Evolutionary conservation across 1,139 yeast species (phyloP).

Genomic region (Kurtzmaniella quercitrusa): DNA sequence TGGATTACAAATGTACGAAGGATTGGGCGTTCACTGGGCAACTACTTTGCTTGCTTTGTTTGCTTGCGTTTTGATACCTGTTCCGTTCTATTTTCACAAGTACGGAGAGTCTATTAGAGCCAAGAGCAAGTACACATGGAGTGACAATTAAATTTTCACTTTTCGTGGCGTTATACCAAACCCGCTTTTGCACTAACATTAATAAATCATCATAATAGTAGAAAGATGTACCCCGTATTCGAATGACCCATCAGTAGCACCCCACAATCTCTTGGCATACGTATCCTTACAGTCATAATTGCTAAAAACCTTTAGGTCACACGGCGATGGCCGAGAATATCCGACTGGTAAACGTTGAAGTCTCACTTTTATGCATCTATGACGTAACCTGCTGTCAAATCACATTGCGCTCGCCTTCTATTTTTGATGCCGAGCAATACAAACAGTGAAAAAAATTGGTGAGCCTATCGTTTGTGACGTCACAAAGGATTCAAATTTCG

Average conservation of each 20-base stretch:
- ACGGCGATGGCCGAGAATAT: background rate
- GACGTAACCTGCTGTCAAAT: conserved; percentile 1
- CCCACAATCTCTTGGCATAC: background rate
- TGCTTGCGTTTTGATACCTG: conserved; percentile 30
- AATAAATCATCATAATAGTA: too few species aligned
- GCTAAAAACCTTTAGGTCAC: too few species aligned
- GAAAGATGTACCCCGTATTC: too few species aligned
- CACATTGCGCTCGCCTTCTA: too few species aligned
- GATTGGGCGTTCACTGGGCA: conserved; percentile 39
- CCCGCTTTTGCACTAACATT: too few species aligned
- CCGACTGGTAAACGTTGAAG: background rate
- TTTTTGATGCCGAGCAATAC: too few species aligned
- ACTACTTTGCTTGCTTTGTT: conserved; percentile 34
- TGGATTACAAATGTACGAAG: conserved; percentile 33
- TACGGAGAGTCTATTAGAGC: conserved; percentile 30
- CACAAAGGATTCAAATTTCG: too few species aligned
- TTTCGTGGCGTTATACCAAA: too few species aligned
- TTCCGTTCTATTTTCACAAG: conserved; percentile 32
- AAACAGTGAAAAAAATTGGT: too few species aligned
- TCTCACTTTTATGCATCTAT: background rate
- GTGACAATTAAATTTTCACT: conserved; percentile 7
- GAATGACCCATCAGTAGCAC: too few species aligned
- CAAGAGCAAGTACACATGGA: conserved; percentile 24
- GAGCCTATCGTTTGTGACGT: background rate
- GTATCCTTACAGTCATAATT: too few species aligned